Evolutionary conservation across 306 rosid genomes (phyloP).

Genomic region (Cucumis melo): DNA sequence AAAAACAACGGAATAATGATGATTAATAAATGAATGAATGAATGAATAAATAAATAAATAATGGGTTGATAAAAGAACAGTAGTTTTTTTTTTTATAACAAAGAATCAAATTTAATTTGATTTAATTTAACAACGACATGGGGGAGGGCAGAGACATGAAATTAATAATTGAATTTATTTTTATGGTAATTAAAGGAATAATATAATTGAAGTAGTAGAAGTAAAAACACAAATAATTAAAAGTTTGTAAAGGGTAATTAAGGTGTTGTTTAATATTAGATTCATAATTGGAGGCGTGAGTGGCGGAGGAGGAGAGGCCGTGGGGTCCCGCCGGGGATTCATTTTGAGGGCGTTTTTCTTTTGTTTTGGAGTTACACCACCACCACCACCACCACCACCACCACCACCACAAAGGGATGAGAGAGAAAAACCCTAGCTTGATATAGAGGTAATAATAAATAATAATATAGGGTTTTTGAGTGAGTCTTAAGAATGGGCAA

Average conservation of each 20-base stretch:
- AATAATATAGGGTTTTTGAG: constrained; percentile 3
- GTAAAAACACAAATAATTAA: not conserved
- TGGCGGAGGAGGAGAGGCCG: not conserved
- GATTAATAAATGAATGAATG: not conserved
- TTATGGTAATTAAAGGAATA: too few species aligned
- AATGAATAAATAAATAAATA: not conserved
- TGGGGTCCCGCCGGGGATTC: not conserved
- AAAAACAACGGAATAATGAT: not conserved
- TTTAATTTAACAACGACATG: not conserved
- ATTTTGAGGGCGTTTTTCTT: not conserved
- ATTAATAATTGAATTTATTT: not conserved
- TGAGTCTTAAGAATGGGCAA: not conserved
- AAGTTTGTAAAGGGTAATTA: not conserved
- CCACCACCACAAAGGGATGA: not conserved
- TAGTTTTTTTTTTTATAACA: not conserved
- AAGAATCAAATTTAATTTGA: not conserved
- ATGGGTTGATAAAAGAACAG: not conserved
- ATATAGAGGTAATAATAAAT: not conserved
- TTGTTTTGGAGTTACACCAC: not conserved
- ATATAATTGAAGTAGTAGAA: not conserved
- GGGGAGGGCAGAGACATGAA: not conserved
- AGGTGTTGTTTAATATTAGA: not conserved
- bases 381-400: too few species aligned
- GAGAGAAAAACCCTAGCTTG: not conserved
- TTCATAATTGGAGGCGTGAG: not conserved